phyloP scores from a whole-genome alignment of 306 rosid species.

The Cicer chorassanicum region DNA sequence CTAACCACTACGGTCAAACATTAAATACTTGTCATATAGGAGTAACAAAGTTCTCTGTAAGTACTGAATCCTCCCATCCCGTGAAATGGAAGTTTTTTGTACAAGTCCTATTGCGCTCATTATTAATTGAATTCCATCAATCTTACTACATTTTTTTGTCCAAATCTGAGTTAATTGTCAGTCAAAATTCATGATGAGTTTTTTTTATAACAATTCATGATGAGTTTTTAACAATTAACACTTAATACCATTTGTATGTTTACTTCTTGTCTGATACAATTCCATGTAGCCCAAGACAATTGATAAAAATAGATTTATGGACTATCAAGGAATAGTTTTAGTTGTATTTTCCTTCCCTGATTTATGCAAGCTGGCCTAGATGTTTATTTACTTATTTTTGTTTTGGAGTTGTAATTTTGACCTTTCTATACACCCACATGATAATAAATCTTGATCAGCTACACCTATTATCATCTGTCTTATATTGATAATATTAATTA shows the following conservation, averaged over 20 bases:
- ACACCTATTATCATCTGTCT: conserved; percentile 48
- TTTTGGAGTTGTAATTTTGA: conserved; percentile 44
- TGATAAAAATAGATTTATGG: conserved; percentile 39
- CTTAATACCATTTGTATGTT: conserved; percentile 11
- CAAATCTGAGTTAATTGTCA: conserved; percentile 9
- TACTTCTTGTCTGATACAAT: conserved; percentile 12
- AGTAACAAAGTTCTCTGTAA: background rate
- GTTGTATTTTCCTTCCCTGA: conserved; percentile 30
- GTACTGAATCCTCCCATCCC: background rate
- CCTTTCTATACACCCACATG: conserved; percentile 44
- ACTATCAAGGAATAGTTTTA: conserved; percentile 38
- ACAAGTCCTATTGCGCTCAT: conserved; percentile 15
- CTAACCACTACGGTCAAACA: conserved; percentile 26
- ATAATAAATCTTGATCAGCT: conserved; percentile 37
- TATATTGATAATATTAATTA: conserved; percentile 39
- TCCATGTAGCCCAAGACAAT: conserved; percentile 19
- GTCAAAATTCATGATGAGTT: conserved; percentile 33
- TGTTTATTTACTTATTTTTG: conserved; percentile 30
- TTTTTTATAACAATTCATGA: conserved; percentile 19
- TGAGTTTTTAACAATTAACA: conserved; percentile 24
- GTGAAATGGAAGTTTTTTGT: conserved; percentile 29
- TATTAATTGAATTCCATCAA: conserved; percentile 2
- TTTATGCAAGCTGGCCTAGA: conserved; percentile 43
- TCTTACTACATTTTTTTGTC: conserved; percentile 5
- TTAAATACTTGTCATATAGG: conserved; percentile 23